phyloP scores from a whole-genome alignment of 108 stramenopile species.

The Cyclotella choctawhatcheeana region DNA sequence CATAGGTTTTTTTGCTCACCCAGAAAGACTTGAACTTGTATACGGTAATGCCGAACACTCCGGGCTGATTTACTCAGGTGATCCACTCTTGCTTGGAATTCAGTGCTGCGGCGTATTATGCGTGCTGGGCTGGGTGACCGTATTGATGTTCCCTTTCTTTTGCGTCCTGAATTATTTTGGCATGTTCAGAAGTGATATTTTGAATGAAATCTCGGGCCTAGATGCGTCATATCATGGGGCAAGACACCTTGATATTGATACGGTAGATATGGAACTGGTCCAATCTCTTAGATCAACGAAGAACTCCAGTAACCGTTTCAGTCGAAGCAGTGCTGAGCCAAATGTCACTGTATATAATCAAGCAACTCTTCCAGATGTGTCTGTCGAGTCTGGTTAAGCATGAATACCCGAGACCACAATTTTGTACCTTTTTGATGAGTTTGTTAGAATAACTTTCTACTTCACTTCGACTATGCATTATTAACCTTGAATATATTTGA shows the following conservation, averaged over 20 bases:
- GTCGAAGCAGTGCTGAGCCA: constrained; percentile 11
- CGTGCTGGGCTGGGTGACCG: constrained; percentile 74
- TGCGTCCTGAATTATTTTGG: constrained; percentile 48
- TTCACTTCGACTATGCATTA: too few species aligned
- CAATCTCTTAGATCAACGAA: not conserved
- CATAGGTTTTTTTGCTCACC: constrained; percentile 80
- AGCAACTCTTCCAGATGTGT: too few species aligned
- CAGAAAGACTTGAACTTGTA: constrained; percentile 32
- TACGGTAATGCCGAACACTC: constrained; percentile 37
- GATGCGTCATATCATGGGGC: constrained; percentile 75
- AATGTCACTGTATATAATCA: too few species aligned
- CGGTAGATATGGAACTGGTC: constrained; percentile 14
- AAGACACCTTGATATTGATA: constrained; percentile 11
- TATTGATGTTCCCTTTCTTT: constrained; percentile 78
- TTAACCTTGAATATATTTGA: too few species aligned
- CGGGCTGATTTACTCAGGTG: constrained; percentile 49
- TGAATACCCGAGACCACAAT: too few species aligned
- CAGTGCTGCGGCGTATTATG: constrained; percentile 73
- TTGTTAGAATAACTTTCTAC: too few species aligned
- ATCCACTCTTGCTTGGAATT: constrained; percentile 59
- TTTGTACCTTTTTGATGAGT: too few species aligned
- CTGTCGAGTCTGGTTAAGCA: too few species aligned
- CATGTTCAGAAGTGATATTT: constrained; percentile 54
- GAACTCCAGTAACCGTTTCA: constrained; percentile 17
- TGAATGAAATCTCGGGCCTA: constrained; percentile 73